Evolutionary conservation across 352 stramenopile species (phyloP).

Genomic region (Pythium apleroticum): DNA sequence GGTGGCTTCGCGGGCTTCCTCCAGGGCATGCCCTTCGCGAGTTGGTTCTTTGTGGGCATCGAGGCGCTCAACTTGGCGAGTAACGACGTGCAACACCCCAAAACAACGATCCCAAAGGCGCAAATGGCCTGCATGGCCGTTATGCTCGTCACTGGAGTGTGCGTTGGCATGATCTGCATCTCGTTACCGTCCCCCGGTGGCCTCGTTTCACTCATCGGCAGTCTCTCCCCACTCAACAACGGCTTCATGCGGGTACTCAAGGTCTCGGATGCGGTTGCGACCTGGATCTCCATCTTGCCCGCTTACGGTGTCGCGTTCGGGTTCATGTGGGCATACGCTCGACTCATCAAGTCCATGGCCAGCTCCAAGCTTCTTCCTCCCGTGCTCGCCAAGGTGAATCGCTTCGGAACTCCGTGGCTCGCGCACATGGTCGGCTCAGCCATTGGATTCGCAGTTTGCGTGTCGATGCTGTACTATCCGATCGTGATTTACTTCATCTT

Average conservation of each 20-base stretch:
- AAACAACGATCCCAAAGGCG: slow-evolving; percentile 21
- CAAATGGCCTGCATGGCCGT: slow-evolving; percentile 21
- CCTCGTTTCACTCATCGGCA: background rate
- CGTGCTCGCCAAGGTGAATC: slow-evolving; percentile 1
- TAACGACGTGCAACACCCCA: slow-evolving; percentile 25
- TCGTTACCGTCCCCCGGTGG: slow-evolving; percentile 13
- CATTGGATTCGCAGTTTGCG: slow-evolving; percentile 13
- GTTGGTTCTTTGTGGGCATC: slow-evolving; percentile 33
- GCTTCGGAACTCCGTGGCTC: slow-evolving; percentile 11
- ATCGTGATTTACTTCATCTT: slow-evolving; percentile 13
- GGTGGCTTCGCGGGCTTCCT: slow-evolving; percentile 15
- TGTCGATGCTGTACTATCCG: slow-evolving; percentile 4
- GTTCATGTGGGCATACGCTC: slow-evolving; percentile 28
- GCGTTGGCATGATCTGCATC: slow-evolving; percentile 6
- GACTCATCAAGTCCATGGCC: slow-evolving; percentile 25
- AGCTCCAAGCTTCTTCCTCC: slow-evolving; percentile 18
- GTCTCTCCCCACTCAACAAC: slow-evolving; percentile 16
- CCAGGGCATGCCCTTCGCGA: slow-evolving; percentile 20
- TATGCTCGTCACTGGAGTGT: slow-evolving; percentile 12
- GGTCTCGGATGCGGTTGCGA: slow-evolving; percentile 7
- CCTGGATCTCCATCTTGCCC: slow-evolving; percentile 23
- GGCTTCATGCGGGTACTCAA: slow-evolving; percentile 15
- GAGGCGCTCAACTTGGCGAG: slow-evolving; percentile 30
- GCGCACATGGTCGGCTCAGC: slow-evolving; percentile 6
- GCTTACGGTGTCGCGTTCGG: slow-evolving; percentile 30